A percentile compares a stretch with the other conserved stretches of the same genome.
Evolutionary conservation across 2,329 filamentous ascomycete genomes (phyloP).

Genomic region (Stemphylium beticola): DNA sequence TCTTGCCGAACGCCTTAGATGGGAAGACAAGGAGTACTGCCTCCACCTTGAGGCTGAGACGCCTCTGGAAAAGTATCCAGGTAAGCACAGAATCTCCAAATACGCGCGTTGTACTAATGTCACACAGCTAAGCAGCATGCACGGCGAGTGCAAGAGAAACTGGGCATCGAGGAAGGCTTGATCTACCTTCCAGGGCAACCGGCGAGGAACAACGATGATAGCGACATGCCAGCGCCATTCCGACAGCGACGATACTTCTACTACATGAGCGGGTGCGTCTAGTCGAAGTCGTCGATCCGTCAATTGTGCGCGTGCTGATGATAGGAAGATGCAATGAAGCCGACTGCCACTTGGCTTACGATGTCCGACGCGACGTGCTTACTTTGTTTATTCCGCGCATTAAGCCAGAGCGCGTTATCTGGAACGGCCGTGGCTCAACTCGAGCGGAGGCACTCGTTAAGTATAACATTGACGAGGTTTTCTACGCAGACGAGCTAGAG

Average conservation of each 20-base stretch:
- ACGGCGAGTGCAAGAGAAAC: conserved; percentile 43
- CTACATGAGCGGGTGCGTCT: conserved; percentile 60
- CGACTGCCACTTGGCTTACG: conserved; percentile 63
- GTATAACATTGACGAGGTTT: conserved; percentile 74
- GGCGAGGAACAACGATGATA: conserved; percentile 61
- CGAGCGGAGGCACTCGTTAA: conserved; percentile 65
- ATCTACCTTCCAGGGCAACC: conserved; percentile 63
- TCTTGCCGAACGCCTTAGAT: conserved; percentile 36
- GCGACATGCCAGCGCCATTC: conserved; percentile 63
- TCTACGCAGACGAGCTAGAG: conserved; percentile 54
- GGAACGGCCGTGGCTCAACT: conserved; percentile 67
- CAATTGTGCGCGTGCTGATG: conserved; percentile 16
- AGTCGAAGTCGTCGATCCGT: neutral
- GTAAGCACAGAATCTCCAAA: conserved; percentile 25
- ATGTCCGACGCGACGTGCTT: conserved; percentile 66
- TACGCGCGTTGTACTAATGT: conserved; percentile 5
- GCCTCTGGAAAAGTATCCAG: conserved; percentile 49
- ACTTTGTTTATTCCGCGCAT: conserved; percentile 76
- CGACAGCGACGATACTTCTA: conserved; percentile 68
- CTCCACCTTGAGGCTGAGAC: conserved; percentile 43
- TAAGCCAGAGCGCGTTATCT: conserved; percentile 67
- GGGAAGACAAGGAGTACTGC: conserved; percentile 42
- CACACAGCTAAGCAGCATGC: conserved; percentile 50
- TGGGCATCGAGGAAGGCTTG: conserved; percentile 51
- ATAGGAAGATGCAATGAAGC: conserved; percentile 53